A percentile compares a stretch with the other conserved stretches of the same genome.
These are phyloP conservation scores for Avena sativa DNA, from an alignment of 176 grass and related monocot species.

Conservation along the genomic window DNA sequence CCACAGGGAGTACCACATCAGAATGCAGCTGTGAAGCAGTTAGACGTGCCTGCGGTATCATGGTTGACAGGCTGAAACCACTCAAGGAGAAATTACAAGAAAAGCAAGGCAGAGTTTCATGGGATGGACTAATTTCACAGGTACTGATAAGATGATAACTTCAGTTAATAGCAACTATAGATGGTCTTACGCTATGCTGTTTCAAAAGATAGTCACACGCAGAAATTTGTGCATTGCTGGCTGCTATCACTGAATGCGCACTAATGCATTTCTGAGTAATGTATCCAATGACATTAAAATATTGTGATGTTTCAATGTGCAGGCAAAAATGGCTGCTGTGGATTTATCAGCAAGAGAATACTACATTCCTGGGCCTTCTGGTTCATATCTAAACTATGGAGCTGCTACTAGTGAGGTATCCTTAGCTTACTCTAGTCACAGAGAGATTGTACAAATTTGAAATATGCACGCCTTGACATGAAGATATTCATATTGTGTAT, in stretches of 20 bases:
- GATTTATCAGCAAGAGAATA: slow-evolving; percentile 83
- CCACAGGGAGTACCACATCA: slow-evolving; percentile 92
- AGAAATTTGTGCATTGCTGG: neutral
- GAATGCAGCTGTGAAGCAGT: slow-evolving; percentile 91
- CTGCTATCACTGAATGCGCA: neutral
- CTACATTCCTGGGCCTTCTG: slow-evolving; percentile 65
- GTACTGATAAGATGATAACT: slow-evolving; percentile 45
- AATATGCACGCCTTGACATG: slow-evolving; percentile 3
- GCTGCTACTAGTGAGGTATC: slow-evolving; percentile 92
- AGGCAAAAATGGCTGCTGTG: slow-evolving; percentile 66
- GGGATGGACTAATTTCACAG: slow-evolving; percentile 75
- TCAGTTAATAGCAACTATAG: slow-evolving; percentile 28
- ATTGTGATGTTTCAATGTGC: slow-evolving; percentile 24
- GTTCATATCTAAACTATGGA: slow-evolving; percentile 85
- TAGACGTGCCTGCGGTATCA: slow-evolving; percentile 67
- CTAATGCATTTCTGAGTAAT: neutral
- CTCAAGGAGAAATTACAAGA: slow-evolving; percentile 76
- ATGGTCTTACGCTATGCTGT: neutral
- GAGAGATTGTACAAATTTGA: slow-evolving; percentile 13
- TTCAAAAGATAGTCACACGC: neutral
- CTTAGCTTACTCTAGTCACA: slow-evolving; percentile 30
- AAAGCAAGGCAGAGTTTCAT: slow-evolving; percentile 60
- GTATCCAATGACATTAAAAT: slow-evolving; percentile 25
- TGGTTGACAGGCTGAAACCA: slow-evolving; percentile 75
- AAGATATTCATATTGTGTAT: slow-evolving; percentile 30